These are phyloP conservation scores for Buddleja alternifolia DNA, from an alignment of 257 asterid species.

Conservation along the genomic window DNA sequence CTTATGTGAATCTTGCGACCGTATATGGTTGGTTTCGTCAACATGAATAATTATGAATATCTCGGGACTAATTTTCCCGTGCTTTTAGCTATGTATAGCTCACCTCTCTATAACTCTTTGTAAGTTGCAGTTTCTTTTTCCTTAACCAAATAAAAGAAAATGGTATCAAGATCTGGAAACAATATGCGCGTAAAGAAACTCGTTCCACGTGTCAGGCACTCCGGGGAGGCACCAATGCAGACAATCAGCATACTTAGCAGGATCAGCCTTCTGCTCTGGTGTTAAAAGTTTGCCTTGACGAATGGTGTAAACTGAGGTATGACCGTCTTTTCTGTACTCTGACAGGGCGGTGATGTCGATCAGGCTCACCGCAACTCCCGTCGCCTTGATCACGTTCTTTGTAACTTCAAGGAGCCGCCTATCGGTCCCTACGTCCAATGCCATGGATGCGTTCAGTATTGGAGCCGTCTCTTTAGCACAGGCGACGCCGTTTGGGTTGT, in stretches of 20 bases:
- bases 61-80: too few species aligned
- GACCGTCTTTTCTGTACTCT: slow-evolving; percentile 60
- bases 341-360: slow-evolving; percentile 50
- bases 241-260: slow-evolving; percentile 51
- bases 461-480: slow-evolving; percentile 52
- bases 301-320: slow-evolving; percentile 50
- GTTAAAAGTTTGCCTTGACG: slow-evolving; percentile 52
- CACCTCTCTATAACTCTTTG: too few species aligned
- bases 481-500: slow-evolving; percentile 37
- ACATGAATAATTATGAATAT: too few species aligned
- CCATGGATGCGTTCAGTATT: slow-evolving; percentile 34
- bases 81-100: too few species aligned
- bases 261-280: slow-evolving; percentile 46
- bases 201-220: slow-evolving; percentile 55
- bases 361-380: slow-evolving; percentile 31
- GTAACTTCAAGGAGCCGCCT: slow-evolving; percentile 36
- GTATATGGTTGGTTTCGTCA: too few species aligned
- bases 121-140: too few species aligned
- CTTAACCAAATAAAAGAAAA: too few species aligned
- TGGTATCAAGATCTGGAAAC: slow-evolving; percentile 36
- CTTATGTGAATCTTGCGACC: too few species aligned
- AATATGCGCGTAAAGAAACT: slow-evolving; percentile 49
- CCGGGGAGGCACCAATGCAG: slow-evolving; percentile 63
- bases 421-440: slow-evolving; percentile 47
- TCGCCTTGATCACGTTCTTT: slow-evolving; percentile 29